Evolutionary conservation across 495 filamentous ascomycete genomes (phyloP).

Genomic region (Cladorrhinum samala): DNA sequence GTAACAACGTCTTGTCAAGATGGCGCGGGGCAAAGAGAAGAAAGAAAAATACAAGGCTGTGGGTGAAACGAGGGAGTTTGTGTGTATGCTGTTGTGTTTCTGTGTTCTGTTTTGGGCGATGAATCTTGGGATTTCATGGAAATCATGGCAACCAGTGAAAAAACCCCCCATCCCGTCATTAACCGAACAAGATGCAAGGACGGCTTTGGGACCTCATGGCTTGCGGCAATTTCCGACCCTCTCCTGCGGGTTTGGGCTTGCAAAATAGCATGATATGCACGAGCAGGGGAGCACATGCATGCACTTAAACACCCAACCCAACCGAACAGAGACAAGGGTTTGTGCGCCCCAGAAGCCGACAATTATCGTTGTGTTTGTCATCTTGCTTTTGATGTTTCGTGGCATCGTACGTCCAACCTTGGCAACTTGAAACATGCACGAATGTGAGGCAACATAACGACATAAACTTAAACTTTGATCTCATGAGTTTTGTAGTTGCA

Average conservation of each 20-base stretch:
- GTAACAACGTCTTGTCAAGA: too few species aligned
- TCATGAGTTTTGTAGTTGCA: not conserved
- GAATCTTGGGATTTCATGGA: too few species aligned
- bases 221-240: not conserved
- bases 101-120: too few species aligned
- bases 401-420: not conserved
- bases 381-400: not conserved
- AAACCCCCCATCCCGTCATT: not conserved
- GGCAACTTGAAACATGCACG: not conserved
- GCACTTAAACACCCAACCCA: not conserved
- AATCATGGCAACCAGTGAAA: not conserved
- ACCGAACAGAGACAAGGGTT: not conserved
- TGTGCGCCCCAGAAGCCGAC: not conserved
- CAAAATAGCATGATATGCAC: too few species aligned
- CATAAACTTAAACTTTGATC: not conserved
- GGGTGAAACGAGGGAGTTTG: too few species aligned
- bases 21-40: too few species aligned
- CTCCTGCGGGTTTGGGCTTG: not conserved
- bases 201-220: not conserved
- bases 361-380: too few species aligned
- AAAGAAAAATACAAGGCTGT: not conserved
- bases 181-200: too few species aligned
- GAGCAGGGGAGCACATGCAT: not conserved
- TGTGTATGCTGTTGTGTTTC: too few species aligned
- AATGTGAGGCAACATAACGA: not conserved